Percentiles rank a stretch among this genome's conserved stretches.
These are phyloP conservation scores for Russula virescens DNA, from an alignment of 768 basidiomycete genomes.

Conservation along the genomic window DNA sequence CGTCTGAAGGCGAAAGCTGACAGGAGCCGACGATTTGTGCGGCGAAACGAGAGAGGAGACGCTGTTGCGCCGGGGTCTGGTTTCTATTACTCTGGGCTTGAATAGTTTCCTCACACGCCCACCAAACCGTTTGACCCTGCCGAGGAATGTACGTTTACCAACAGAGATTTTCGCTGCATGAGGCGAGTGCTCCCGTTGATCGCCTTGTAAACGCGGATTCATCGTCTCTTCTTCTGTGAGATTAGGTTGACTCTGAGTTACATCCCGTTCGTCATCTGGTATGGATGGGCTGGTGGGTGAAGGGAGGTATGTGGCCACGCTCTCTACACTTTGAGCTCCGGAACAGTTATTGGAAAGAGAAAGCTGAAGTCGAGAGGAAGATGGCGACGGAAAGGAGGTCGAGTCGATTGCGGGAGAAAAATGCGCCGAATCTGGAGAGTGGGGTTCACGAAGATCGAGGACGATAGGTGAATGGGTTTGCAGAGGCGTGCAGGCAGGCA, in stretches of 20 bases:
- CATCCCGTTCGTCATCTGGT: background rate
- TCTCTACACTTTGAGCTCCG: slow-evolving; percentile 7
- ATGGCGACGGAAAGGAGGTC: slow-evolving; percentile 18
- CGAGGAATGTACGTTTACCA: slow-evolving; percentile 18
- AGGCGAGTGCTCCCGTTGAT: background rate
- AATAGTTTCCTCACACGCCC: slow-evolving; percentile 20
- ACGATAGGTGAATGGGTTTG: background rate
- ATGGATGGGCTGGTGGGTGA: background rate
- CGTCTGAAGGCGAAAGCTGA: slow-evolving; percentile 14
- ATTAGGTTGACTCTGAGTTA: background rate
- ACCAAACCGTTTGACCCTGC: slow-evolving; percentile 20
- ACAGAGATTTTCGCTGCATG: background rate
- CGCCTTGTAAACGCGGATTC: background rate
- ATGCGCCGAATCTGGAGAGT: slow-evolving; percentile 22
- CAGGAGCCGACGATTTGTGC: background rate
- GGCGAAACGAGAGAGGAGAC: slow-evolving; percentile 7
- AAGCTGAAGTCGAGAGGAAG: slow-evolving; percentile 19
- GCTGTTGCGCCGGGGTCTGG: slow-evolving; percentile 10
- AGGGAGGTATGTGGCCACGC: slow-evolving; percentile 8
- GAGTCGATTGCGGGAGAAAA: slow-evolving; percentile 18
- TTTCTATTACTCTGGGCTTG: slow-evolving; percentile 9
- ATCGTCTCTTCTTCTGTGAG: background rate
- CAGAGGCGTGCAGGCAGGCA: background rate
- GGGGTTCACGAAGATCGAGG: slow-evolving; percentile 21
- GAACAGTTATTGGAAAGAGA: slow-evolving; percentile 13